Base-by-base conservation (phyloP, 192 early-diverging fungal genomes). In the Linnemannia schmuckeri region DNA sequence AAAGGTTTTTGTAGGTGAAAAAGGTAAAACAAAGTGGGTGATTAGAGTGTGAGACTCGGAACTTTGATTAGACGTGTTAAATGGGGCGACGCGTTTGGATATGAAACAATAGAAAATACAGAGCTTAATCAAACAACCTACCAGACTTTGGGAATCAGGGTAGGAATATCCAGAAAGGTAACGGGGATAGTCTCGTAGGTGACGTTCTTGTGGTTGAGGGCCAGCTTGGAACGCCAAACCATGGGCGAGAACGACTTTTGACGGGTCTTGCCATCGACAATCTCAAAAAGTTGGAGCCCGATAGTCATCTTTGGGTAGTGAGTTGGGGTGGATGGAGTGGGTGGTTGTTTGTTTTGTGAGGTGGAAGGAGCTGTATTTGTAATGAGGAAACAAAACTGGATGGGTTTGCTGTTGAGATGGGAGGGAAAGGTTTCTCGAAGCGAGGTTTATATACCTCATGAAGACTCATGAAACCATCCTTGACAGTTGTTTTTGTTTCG, bases 201-300 rank as follows among this genome's bases (percentile, higher is more conserved):
- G 17, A 82, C 68, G 5, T 44, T 61, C 74, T 82, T 82, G 68
- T 76, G 57, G 74, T 82, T 66, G 17, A 82, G 66, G 20, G 80
- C 49, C 20, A 82, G 41, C 49, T 82, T 76, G 49, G 80, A 66
- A 30, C 74, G 80, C 80, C 80, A 82, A 69, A 76, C 80, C 24
- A 74, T 74, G 17, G 80, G 74, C 15, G 80, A 76, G 74, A 82
- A 76, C n/a, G 74, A 82, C 33, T 35, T 71, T 38, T 76, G 61
- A 33, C 66, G 76, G 22, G 66, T 70, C 47, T 82, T 76, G 80
- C 55, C 37, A 27, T 82, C 80, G 3, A 81, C 74, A 42, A 81
- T 27, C 4, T 81, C 80, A 70, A 81, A 81, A 10, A 81, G 74
- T 8, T 72, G 70, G 41, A 79, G 27, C 13, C 61, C 35, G 27